Evolutionary conservation across 2,329 filamentous ascomycete species (phyloP).

Genomic region (Trichophyton mentagrophytes): DNA sequence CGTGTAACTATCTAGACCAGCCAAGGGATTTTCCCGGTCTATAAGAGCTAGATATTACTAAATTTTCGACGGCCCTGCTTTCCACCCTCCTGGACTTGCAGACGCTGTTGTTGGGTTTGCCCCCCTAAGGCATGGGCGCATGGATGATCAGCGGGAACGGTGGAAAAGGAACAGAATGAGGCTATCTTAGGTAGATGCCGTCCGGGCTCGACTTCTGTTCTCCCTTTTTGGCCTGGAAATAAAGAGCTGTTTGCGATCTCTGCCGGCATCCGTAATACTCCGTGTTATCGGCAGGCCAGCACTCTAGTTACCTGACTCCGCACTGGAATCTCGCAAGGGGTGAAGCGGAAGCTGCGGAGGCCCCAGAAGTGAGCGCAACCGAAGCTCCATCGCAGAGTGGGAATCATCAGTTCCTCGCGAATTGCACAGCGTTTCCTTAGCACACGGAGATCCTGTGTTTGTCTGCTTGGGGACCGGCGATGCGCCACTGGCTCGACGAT

Average conservation of each 20-base stretch:
- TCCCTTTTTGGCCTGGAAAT: too few species aligned
- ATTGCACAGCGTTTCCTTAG: not conserved
- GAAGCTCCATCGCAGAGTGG: not conserved
- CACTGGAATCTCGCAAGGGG: not conserved
- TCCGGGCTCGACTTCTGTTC: too few species aligned
- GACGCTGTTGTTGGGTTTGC: not conserved
- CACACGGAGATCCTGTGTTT: not conserved
- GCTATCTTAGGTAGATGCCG: not conserved
- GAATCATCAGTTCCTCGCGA: too few species aligned
- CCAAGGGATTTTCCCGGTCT: not conserved
- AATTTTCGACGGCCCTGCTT: not conserved
- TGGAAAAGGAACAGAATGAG: not conserved
- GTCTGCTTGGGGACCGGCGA: not conserved
- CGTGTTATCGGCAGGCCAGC: not conserved
- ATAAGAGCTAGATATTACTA: not conserved
- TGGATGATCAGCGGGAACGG: not conserved
- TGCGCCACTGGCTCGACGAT: not conserved
- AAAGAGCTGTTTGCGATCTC: too few species aligned
- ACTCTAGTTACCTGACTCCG: not conserved
- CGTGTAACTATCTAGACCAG: conserved; percentile 2
- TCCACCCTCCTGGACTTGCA: not conserved
- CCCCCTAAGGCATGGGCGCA: not conserved
- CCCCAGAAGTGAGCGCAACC: not conserved
- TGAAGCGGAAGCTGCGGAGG: not conserved
- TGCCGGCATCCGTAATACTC: not conserved